Evolutionary conservation across 345 rosid species (phyloP).

Genomic region (Abelmoschus esculentus): DNA sequence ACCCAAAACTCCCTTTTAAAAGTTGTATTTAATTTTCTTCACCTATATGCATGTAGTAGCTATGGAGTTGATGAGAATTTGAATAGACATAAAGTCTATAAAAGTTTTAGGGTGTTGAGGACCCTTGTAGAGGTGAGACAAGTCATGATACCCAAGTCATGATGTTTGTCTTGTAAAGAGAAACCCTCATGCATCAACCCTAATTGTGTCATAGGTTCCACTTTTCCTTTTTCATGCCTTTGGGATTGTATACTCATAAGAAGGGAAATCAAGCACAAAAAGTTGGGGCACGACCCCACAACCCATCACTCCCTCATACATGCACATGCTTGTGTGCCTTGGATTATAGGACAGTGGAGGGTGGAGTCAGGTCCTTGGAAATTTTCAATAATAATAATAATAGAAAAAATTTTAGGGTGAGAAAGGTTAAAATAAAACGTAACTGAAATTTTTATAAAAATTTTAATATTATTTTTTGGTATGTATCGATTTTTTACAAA

Average conservation of each 20-base stretch:
- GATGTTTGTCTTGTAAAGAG: slow-evolving; percentile 56
- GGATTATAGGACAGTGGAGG: slow-evolving; percentile 14
- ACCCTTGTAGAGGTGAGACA: slow-evolving; percentile 32
- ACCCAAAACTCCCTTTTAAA: too few species aligned
- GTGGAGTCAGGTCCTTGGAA: slow-evolving; percentile 35
- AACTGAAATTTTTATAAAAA: too few species aligned
- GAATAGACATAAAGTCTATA: background rate
- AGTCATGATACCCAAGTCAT: slow-evolving; percentile 48
- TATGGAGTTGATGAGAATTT: background rate
- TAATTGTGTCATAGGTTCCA: background rate
- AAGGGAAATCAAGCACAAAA: slow-evolving; percentile 19
- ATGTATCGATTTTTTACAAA: too few species aligned
- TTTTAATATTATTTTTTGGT: too few species aligned
- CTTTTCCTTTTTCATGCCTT: background rate
- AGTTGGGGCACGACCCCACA: slow-evolving; percentile 19
- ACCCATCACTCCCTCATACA: slow-evolving; percentile 24
- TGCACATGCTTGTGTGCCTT: slow-evolving; percentile 23
- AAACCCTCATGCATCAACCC: slow-evolving; percentile 13
- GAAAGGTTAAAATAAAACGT: too few species aligned
- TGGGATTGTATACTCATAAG: background rate
- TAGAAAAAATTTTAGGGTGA: too few species aligned
- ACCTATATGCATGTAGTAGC: background rate
- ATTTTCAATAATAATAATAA: background rate
- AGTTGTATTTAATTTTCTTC: too few species aligned
- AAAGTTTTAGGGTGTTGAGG: background rate